These are phyloP conservation scores for Cucurbita ficifolia DNA, from an alignment of 306 rosid genomes.

Conservation along the genomic window DNA sequence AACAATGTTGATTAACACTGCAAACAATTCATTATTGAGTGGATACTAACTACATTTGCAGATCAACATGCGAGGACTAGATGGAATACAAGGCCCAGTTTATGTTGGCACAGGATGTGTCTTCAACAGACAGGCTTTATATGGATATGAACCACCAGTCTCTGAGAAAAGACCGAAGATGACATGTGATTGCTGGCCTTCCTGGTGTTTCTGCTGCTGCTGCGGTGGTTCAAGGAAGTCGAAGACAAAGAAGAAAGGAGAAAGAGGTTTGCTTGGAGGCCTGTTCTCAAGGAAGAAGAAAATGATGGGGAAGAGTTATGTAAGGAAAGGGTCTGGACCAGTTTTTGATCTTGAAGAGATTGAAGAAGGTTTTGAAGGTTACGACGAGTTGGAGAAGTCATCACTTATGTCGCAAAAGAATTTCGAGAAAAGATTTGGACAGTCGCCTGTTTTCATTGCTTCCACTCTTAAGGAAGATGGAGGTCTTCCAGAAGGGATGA, in stretches of 20 bases:
- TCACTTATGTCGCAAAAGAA: constrained; percentile 57
- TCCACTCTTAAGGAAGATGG: constrained; percentile 77
- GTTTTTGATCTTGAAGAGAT: constrained; percentile 60
- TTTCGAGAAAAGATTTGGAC: constrained; percentile 69
- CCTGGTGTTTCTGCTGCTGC: constrained; percentile 49
- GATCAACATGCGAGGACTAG: constrained; percentile 95
- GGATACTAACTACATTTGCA: constrained; percentile 1
- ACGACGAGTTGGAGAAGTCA: constrained; percentile 63
- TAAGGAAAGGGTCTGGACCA: constrained; percentile 31
- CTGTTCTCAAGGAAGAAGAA: constrained; percentile 57
- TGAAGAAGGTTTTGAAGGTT: constrained; percentile 61
- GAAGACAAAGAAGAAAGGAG: constrained; percentile 65
- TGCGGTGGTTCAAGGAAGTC: constrained; percentile 65
- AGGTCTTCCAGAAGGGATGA: constrained; percentile 70
- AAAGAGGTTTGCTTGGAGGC: constrained; percentile 43
- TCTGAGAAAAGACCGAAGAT: constrained; percentile 58
- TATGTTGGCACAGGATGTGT: constrained; percentile 94
- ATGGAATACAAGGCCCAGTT: constrained; percentile 94
- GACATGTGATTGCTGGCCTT: constrained; percentile 75
- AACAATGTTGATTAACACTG: background rate
- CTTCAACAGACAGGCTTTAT: constrained; percentile 79
- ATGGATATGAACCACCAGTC: constrained; percentile 63
- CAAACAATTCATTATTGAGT: background rate
- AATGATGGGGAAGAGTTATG: constrained; percentile 50
- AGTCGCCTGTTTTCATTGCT: constrained; percentile 74